Evolutionary conservation across 164 flowering plant species (phyloP), one percentile per base, ranked within the genome.

Genomic region (Umbilicus rupestris): DNA sequence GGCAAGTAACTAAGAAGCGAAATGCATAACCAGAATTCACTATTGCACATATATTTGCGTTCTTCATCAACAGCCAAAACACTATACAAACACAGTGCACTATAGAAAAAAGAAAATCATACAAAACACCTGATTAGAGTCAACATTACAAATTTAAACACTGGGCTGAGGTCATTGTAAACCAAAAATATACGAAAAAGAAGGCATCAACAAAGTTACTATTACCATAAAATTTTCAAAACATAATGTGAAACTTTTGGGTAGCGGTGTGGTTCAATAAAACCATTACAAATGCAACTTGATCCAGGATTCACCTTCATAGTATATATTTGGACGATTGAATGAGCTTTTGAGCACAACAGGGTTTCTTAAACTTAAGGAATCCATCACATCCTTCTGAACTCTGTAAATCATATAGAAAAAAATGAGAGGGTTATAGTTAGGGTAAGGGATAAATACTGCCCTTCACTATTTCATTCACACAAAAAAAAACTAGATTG

Each of bases 241-340:
- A 4, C 15, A 11, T 41, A 9, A 1, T 50, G 16, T 2, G 29
- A 22, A 24, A 24, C 15, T 50, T 20, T 50, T 22, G 14, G 14
- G 58, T 10, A 52, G 58, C 29, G 2, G 24, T 11, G 3, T 24
- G 24, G 16, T 52, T 5, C 58, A 20, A 22, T 24, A 52, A 14
- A 52, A 52, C 60, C 60, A 28, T 45, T 30, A 42, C 26, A 45
- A 12, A 30, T 17, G 49, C 52, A 39, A 15, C 12, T 16, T 3
- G 37, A 35, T 30, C 35, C 7, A 5, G 29, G 46, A 49, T 70
- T 57, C 50, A 84, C 98, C 98, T 92, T 92, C 96, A 79, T 92
- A 92, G 72, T 76, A 83, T 70, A 92, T 87, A 76, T 92, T 90
- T 70, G 95, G 95, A 58, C 98, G 98, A 71, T 92, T 88, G 68